Percentiles rank a stretch among this genome's conserved stretches.
These are phyloP conservation scores for Citrus sp. DNA, from an alignment of 345 rosid genomes.

Conservation along the genomic window DNA sequence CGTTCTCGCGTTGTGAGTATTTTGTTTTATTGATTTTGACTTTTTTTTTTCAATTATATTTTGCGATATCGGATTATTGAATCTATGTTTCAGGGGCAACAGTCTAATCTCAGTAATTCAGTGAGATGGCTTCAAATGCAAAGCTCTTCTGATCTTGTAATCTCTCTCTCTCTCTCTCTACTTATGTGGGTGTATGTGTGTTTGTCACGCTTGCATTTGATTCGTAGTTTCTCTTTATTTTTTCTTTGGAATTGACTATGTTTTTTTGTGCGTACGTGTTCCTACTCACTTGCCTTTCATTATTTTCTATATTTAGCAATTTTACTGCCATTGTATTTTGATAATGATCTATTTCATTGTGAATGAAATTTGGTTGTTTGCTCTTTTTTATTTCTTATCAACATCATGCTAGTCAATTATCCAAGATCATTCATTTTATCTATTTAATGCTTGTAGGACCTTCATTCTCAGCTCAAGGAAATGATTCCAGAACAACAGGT, in stretches of 20 bases:
- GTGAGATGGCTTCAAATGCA: conserved; percentile 91
- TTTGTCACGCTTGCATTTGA: background rate
- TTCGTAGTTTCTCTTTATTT: background rate
- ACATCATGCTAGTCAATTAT: background rate
- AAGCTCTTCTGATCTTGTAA: conserved; percentile 66
- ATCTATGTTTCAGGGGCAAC: conserved; percentile 47
- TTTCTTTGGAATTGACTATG: background rate
- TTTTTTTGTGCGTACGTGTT: background rate
- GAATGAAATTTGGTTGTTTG: background rate
- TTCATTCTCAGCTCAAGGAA: conserved; percentile 84
- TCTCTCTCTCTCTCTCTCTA: conserved; percentile 8
- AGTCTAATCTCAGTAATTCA: conserved; percentile 53
- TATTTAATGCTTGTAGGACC: conserved; percentile 53
- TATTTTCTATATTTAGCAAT: background rate
- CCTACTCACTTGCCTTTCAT: background rate
- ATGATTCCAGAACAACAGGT: conserved; percentile 98
- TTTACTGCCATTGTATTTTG: background rate
- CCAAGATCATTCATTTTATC: background rate
- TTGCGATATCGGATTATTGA: background rate
- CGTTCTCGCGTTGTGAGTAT: conserved; percentile 64
- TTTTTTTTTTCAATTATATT: background rate
- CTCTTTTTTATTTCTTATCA: background rate
- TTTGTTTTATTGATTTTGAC: background rate
- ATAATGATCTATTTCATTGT: background rate
- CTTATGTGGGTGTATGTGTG: background rate